phyloP scores from a whole-genome alignment of 495 filamentous ascomycete species.

The Parachaetomium inaequale region DNA sequence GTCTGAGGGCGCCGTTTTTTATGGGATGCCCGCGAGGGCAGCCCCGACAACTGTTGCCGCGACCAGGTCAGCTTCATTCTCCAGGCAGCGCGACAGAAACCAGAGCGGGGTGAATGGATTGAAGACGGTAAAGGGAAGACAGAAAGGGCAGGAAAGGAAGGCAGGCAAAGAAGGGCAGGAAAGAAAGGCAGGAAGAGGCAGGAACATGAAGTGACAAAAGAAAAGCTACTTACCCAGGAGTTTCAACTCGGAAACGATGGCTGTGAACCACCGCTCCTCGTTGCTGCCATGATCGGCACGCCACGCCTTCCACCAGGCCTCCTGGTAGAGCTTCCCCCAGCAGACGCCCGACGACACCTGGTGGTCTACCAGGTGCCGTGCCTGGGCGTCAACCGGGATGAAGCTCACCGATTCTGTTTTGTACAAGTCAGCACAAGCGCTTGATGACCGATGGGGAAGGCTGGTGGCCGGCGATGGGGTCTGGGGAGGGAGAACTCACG shows the following conservation, averaged over 20 bases:
- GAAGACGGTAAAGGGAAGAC: not conserved
- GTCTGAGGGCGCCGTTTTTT: not conserved
- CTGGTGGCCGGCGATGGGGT: not conserved
- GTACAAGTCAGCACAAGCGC: not conserved
- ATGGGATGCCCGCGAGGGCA: not conserved
- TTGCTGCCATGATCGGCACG: not conserved
- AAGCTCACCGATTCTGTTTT: not conserved
- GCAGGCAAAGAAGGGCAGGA: not conserved
- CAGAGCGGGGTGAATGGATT: not conserved
- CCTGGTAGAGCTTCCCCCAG: not conserved
- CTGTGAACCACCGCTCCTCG: not conserved
- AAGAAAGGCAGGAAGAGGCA: too few species aligned
- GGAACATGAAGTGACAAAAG: not conserved
- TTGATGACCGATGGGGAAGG: not conserved
- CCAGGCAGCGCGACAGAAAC: not conserved
- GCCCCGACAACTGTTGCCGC: not conserved
- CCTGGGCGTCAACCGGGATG: not conserved
- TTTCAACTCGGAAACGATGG: slow-evolving; percentile 1
- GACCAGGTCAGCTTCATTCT: not conserved
- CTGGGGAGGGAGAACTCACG: not conserved
- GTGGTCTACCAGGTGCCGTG: not conserved
- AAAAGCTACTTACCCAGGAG: not conserved
- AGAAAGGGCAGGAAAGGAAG: not conserved
- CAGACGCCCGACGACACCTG: not conserved
- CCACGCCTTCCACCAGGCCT: not conserved